phyloP scores from a whole-genome alignment of 1,139 yeast species.

The Taphrina pruni region DNA sequence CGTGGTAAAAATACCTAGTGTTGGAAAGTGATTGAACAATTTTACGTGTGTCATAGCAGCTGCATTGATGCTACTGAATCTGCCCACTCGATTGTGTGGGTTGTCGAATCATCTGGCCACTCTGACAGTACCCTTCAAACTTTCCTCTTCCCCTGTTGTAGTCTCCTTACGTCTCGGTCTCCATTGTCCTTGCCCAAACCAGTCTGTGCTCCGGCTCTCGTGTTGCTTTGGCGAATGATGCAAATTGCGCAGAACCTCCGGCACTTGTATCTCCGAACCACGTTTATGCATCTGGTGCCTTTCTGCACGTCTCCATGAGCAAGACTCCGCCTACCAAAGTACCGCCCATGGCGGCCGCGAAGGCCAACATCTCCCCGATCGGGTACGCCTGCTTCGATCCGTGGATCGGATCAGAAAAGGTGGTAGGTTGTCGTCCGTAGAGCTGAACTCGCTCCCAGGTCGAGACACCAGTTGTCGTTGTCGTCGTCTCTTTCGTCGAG shows the following conservation, averaged over 20 bases:
- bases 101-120: too few species aligned
- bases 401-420: conserved; percentile 1
- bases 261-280: neutral
- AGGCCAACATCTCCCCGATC: neutral
- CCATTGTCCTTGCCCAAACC: neutral
- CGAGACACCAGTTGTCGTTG: conserved; percentile 2
- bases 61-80: too few species aligned
- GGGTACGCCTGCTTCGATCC: conserved; percentile 1
- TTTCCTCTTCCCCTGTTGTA: too few species aligned
- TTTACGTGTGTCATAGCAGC: too few species aligned
- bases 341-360: conserved; percentile 14
- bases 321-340: conserved; percentile 19
- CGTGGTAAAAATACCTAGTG: too few species aligned
- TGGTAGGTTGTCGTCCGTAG: conserved; percentile 17
- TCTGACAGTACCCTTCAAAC: too few species aligned
- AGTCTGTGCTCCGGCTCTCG: neutral
- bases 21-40: too few species aligned
- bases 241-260: too few species aligned
- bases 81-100: too few species aligned
- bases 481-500: conserved; percentile 7
- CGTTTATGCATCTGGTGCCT: conserved; percentile 1
- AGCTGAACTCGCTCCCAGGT: conserved; percentile 29
- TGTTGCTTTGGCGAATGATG: neutral
- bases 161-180: too few species aligned
- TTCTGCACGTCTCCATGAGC: conserved; percentile 27